Evolutionary conservation across 371 early-diverging fungal species (phyloP).

Genomic region (Ordospora pajunii): DNA sequence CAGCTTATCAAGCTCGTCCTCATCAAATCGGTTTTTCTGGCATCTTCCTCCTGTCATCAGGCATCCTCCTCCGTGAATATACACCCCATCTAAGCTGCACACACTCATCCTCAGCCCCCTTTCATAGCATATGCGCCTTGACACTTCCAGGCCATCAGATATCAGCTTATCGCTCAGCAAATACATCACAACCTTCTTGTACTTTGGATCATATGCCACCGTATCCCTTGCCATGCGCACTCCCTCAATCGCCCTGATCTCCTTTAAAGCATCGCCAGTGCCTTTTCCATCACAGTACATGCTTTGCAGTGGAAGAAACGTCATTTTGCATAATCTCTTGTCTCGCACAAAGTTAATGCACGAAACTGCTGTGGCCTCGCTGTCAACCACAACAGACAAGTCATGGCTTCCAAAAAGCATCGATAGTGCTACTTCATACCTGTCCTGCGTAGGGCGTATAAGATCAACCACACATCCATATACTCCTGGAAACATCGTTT

Average conservation of each 20-base stretch:
- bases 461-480: conserved; percentile 79
- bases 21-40: conserved; percentile 23
- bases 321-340: conserved; percentile 76
- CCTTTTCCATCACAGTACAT: conserved; percentile 63
- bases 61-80: conserved; percentile 52
- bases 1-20: conserved; percentile 11
- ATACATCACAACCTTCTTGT: conserved; percentile 71
- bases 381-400: conserved; percentile 65
- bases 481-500: conserved; percentile 65
- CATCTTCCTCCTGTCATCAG: conserved; percentile 72
- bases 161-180: conserved; percentile 64
- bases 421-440: conserved; percentile 75
- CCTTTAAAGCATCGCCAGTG: conserved; percentile 31
- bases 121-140: conserved; percentile 64
- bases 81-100: background rate
- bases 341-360: conserved; percentile 75
- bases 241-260: conserved; percentile 59
- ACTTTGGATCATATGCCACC: conserved; percentile 69
- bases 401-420: conserved; percentile 63
- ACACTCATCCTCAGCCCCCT: conserved; percentile 67
- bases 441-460: conserved; percentile 77
- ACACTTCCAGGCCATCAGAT: conserved; percentile 15
- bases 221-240: conserved; percentile 74
- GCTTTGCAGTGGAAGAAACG: conserved; percentile 81
- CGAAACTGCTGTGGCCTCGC: conserved; percentile 63